phyloP scores from a whole-genome alignment of 176 grass and related monocot species.

The Dendrocalamus sinicus region DNA sequence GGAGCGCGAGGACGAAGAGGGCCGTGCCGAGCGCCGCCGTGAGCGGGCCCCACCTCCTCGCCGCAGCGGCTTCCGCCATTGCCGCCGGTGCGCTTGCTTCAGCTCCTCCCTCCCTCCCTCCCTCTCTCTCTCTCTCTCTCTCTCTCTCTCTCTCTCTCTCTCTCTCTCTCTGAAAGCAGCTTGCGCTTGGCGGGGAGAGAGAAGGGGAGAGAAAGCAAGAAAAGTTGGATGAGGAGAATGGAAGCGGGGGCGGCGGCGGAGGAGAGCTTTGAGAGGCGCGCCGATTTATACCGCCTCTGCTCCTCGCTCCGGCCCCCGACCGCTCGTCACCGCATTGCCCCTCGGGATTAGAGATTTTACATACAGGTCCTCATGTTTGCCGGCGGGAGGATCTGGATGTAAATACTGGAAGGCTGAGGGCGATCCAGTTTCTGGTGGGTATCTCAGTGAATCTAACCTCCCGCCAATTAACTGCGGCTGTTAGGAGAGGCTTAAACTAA shows the following conservation, averaged over 20 bases:
- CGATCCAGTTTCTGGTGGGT: fast-evolving
- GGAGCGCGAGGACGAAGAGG: constrained; percentile 46
- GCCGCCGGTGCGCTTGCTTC: neutral
- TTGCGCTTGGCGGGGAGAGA: neutral
- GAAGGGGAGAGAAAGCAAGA: neutral
- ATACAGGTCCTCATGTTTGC: fast-evolving
- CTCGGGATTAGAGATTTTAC: fast-evolving
- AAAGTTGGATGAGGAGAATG: neutral
- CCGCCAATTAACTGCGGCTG: constrained; percentile 36
- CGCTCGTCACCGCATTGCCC: constrained; percentile 49
- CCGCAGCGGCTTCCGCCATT: constrained; percentile 38
- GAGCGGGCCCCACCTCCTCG: constrained; percentile 12
- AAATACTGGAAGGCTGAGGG: fast-evolving
- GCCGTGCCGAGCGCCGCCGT: constrained; percentile 28
- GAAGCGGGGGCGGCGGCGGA: constrained; percentile 6
- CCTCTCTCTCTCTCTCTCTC: too few species aligned
- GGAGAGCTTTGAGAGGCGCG: constrained; percentile 43
- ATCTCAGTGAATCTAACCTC: neutral
- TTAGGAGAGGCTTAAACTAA: neutral
- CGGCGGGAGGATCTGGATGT: fast-evolving
- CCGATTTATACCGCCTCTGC: constrained; percentile 53
- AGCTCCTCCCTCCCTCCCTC: neutral
- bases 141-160: too few species aligned
- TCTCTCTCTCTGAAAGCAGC: neutral
- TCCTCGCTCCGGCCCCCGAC: neutral